phyloP scores from a whole-genome alignment of 192 early-diverging fungal species.

The Borealophlyctis nickersoniae region DNA sequence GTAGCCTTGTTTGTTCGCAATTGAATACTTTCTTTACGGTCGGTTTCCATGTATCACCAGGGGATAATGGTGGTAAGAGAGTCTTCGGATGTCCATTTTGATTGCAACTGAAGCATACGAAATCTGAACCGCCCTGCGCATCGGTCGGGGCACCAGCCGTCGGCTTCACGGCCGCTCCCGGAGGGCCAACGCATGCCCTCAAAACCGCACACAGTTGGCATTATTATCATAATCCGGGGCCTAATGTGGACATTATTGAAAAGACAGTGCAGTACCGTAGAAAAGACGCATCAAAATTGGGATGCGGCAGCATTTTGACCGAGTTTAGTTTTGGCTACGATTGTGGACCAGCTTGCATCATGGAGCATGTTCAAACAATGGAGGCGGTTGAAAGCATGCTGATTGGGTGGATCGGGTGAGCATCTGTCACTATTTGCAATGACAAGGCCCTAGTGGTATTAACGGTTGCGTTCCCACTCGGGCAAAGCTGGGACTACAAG shows the following conservation, averaged over 20 bases:
- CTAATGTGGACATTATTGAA: neutral
- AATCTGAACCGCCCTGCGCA: no score
- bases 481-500: neutral
- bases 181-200: neutral
- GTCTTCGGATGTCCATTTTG: no score
- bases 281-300: neutral
- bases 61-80: no score
- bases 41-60: neutral
- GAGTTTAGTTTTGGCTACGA: neutral
- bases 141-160: no score
- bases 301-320: neutral
- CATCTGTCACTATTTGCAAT: no score
- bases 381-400: neutral
- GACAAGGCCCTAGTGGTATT: no score
- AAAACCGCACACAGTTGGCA: neutral
- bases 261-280: neutral
- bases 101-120: no score
- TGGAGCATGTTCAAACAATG: neutral
- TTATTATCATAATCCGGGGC: neutral
- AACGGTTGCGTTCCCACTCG: no score
- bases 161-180: neutral
- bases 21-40: neutral
- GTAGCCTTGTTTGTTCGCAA: neutral
- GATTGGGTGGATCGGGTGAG: neutral
- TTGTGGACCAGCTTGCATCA: neutral